Evolutionary conservation across 129 eudicot species (phyloP).

Genomic region (Mikania micrantha): DNA sequence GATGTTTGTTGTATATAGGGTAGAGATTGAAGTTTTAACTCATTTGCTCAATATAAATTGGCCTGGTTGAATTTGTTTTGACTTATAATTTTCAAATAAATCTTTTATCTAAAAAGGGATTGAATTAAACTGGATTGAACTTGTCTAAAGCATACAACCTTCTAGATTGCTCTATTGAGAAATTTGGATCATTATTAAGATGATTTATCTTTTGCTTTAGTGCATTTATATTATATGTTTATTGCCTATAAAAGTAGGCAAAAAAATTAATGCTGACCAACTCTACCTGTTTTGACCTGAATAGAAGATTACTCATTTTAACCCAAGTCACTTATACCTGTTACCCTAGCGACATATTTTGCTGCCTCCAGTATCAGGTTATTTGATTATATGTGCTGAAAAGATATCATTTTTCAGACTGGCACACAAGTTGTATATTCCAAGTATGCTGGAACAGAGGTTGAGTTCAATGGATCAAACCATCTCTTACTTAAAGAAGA

Average conservation of each 20-base stretch:
- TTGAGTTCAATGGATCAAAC: slow-evolving; percentile 59
- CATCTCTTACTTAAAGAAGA: slow-evolving; percentile 76
- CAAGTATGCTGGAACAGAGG: slow-evolving; percentile 85
- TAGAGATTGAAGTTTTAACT: not conserved
- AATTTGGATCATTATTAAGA: not conserved
- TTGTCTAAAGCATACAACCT: not conserved
- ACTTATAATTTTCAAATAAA: not conserved
- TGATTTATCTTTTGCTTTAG: not conserved
- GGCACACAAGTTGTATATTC: slow-evolving; percentile 75
- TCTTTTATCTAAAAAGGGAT: not conserved
- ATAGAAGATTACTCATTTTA: not conserved
- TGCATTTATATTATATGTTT: not conserved
- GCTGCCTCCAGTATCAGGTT: not conserved
- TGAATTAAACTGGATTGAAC: not conserved
- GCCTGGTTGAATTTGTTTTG: not conserved
- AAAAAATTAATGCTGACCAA: not conserved
- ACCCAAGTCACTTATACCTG: not conserved
- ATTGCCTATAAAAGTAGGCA: not conserved
- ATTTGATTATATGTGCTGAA: not conserved
- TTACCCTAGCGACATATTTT: not conserved
- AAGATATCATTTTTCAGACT: slow-evolving; percentile 27
- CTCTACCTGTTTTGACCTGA: not conserved
- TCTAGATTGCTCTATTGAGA: not conserved
- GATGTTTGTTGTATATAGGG: not conserved
- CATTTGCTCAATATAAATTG: not conserved